Evolutionary conservation across 139 green algal genomes (phyloP), one percentile per base, ranked within the genome.

Genomic region (Chlorella sp.): DNA sequence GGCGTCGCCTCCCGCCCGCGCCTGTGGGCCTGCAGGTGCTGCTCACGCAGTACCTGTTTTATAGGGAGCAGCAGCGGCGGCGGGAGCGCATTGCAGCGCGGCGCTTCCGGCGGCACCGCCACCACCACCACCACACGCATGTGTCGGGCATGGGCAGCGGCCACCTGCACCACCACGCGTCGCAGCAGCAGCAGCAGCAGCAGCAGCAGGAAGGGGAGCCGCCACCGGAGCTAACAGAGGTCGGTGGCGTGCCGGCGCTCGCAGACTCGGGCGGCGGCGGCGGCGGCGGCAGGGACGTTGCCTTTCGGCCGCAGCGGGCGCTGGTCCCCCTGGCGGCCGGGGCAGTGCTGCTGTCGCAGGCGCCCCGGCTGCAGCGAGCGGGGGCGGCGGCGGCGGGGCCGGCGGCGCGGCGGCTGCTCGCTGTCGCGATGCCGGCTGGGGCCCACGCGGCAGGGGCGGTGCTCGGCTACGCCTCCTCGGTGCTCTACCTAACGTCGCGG

Each of bases 401-500:
- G n/a, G n/a, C n/a, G n/a, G n/a, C n/a, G n/a, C n/a, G n/a, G n/a
- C n/a, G n/a, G n/a, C n/a, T n/a, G n/a, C n/a, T n/a, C n/a, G n/a
- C n/a, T n/a, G n/a, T n/a, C n/a, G n/a, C n/a, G n/a, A n/a, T n/a
- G n/a, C n/a, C n/a, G n/a, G n/a, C n/a, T n/a, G n/a, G n/a, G n/a
- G n/a, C n/a, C n/a, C n/a, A n/a, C 53, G 29, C 29, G 3, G 46
- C 67, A 17, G 90, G 91, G 23, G 82, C 74, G 11, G 46, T 68
- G 27, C 60, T 95, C 40, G 93, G 87, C 31, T 96, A 89, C 67
- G 60, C 83, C 21, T 91, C 87, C n/a, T 88, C 81, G 15, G 69
- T 88, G 15, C 87, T 98, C 71, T 98, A 98, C 84, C 82, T 98
- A 27, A 65, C 59, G 31, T 89, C 81, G 11, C 86, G 94, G 8